phyloP scores from a whole-genome alignment of 2,329 filamentous ascomycete genomes.

The Scedosporium apiospermum region DNA sequence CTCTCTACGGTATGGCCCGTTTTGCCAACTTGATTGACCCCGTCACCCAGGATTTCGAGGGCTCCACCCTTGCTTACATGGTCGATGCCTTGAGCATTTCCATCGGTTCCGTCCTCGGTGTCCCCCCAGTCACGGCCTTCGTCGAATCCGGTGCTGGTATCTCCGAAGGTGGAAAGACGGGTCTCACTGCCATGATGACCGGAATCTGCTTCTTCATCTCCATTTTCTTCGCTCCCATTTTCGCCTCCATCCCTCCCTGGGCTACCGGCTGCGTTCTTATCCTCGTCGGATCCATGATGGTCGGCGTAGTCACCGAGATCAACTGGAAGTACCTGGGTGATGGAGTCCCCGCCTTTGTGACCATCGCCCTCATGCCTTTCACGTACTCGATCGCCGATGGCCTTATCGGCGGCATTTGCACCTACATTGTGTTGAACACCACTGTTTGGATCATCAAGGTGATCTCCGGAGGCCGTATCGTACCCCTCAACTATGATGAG shows the following conservation, averaged over 20 bases:
- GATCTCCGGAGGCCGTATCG: conserved; percentile 56
- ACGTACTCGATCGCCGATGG: conserved; percentile 84
- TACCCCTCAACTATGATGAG: conserved; percentile 64
- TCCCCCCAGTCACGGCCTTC: conserved; percentile 64
- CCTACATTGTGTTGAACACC: conserved; percentile 68
- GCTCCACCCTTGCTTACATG: conserved; percentile 71
- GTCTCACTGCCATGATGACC: conserved; percentile 59
- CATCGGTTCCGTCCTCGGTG: conserved; percentile 59
- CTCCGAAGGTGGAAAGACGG: conserved; percentile 64
- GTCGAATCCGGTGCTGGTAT: conserved; percentile 70
- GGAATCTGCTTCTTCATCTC: conserved; percentile 63
- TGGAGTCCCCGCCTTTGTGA: conserved; percentile 74
- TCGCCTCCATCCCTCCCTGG: conserved; percentile 70
- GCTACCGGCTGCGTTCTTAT: conserved; percentile 80
- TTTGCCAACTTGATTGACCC: conserved; percentile 58
- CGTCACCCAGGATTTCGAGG: conserved; percentile 71
- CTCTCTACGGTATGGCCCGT: conserved; percentile 72
- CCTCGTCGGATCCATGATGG: conserved; percentile 84
- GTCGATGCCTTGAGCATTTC: conserved; percentile 64
- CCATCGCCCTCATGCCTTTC: conserved; percentile 80
- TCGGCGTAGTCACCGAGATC: conserved; percentile 66
- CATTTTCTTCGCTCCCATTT: conserved; percentile 67
- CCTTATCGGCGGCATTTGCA: conserved; percentile 69
- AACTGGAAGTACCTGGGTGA: conserved; percentile 86
- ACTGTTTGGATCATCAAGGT: conserved; percentile 60